Evolutionary conservation across 768 basidiomycete genomes (phyloP).

Genomic region (Auricularia heimuer): DNA sequence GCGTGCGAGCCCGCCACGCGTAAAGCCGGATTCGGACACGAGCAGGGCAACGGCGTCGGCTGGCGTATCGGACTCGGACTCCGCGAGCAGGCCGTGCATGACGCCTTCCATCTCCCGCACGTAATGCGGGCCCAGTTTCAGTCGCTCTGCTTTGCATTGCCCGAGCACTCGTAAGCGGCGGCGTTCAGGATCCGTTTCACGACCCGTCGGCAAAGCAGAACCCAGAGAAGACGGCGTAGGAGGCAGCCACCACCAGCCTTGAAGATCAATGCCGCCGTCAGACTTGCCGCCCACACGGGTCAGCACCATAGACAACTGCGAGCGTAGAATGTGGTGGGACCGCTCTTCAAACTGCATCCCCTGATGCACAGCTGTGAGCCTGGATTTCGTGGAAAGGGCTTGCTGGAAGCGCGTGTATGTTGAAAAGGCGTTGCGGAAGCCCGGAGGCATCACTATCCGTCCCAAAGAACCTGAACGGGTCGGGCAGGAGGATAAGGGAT

Average conservation of each 20-base stretch:
- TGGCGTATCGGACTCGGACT: conserved; percentile 8
- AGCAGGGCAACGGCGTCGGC: conserved; percentile 49
- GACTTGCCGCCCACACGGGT: conserved; percentile 70
- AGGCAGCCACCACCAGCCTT: conserved; percentile 93
- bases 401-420: not conserved
- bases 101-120: conserved; percentile 93
- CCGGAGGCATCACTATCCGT: too few species aligned
- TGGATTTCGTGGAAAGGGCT: not conserved
- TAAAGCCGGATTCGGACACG: conserved; percentile 74
- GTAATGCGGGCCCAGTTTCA: conserved; percentile 66
- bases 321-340: conserved; percentile 48
- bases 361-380: conserved; percentile 45
- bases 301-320: conserved; percentile 70
- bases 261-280: conserved; percentile 84
- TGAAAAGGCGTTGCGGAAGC: too few species aligned
- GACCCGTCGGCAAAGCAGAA: conserved; percentile 1
- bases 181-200: conserved; percentile 15
- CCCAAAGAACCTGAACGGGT: too few species aligned
- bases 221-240: not conserved
- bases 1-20: conserved; percentile 54
- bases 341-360: conserved; percentile 71
- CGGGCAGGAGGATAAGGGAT: too few species aligned
- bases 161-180: conserved; percentile 65
- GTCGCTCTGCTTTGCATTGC: conserved; percentile 89
- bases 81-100: conserved; percentile 35